Conservation (phyloP, 768 basidiomycete genomes). For the Mycena galopus region DNA sequence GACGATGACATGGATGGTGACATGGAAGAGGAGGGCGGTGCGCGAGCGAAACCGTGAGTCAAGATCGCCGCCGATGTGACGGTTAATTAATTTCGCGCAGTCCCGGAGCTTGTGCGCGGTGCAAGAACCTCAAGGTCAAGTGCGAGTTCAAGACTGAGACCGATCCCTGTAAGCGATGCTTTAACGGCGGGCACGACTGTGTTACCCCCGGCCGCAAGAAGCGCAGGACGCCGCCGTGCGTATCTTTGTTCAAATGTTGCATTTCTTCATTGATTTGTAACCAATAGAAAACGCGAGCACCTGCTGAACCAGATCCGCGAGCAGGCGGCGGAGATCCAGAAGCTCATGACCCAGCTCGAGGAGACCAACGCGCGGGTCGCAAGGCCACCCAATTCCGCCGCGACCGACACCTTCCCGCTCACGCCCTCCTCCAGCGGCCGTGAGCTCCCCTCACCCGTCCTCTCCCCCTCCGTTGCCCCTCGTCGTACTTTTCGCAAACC, state of each 20-base stretch:
- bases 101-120: conserved; percentile 76
- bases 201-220: conserved; percentile 88
- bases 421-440: conserved; percentile 40
- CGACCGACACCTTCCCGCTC: conserved; percentile 39
- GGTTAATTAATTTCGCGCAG: conserved; percentile 41
- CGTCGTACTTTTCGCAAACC: conserved; percentile 42
- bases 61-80: conserved; percentile 20
- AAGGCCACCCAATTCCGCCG: conserved; percentile 32
- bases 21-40: conserved; percentile 51
- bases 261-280: conserved; percentile 10
- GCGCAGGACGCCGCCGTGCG: conserved; percentile 83
- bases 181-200: conserved; percentile 79
- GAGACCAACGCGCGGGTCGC: conserved; percentile 47
- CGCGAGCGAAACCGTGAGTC: conserved; percentile 59
- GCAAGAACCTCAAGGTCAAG: conserved; percentile 77
- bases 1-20: conserved; percentile 56
- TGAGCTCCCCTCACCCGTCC: conserved; percentile 51
- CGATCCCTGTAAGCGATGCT: conserved; percentile 83
- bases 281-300: conserved; percentile 79
- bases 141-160: conserved; percentile 82
- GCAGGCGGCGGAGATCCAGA: conserved; percentile 79
- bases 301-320: conserved; percentile 82
- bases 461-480: conserved; percentile 49
- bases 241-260: conserved; percentile 7
- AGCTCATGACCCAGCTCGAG: conserved; percentile 79